Conservation (phyloP, 2,329 filamentous ascomycete genomes). For the Venturia asperata region DNA sequence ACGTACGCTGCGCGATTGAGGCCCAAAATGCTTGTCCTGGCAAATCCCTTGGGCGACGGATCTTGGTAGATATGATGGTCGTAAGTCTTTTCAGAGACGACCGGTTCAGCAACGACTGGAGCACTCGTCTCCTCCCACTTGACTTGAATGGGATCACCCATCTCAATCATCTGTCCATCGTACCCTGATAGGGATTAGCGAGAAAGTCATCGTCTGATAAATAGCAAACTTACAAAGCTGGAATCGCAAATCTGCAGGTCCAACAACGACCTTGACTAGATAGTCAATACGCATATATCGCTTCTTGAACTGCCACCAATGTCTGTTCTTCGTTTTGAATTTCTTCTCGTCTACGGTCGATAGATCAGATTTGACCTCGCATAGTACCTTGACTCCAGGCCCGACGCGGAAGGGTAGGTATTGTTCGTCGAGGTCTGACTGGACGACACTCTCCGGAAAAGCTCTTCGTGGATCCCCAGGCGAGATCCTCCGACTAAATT, state of each 20-base stretch:
- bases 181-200: conserved; percentile 23
- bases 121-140: conserved; percentile 25
- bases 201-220: not conserved
- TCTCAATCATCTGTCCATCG: conserved; percentile 30
- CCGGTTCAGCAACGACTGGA: not conserved
- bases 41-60: not conserved
- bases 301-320: conserved; percentile 31
- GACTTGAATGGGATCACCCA: conserved; percentile 32
- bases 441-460: conserved; percentile 31
- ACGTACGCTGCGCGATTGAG: not conserved
- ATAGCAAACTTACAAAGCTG: conserved; percentile 29
- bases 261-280: conserved; percentile 33
- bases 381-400: conserved; percentile 29
- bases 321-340: conserved; percentile 32
- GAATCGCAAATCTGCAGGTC: conserved; percentile 34
- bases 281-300: conserved; percentile 33
- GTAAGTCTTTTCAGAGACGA: not conserved
- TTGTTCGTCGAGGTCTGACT: conserved; percentile 26
- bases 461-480: conserved; percentile 29
- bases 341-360: conserved; percentile 28
- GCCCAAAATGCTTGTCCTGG: not conserved
- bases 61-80: not conserved
- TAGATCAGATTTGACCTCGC: conserved; percentile 32
- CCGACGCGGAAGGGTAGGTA: conserved; percentile 29
- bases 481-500: conserved; percentile 29